Evolutionary conservation across 1,284 basidiomycete species (phyloP).

Genomic region (Rhizopogon hawkerae): DNA sequence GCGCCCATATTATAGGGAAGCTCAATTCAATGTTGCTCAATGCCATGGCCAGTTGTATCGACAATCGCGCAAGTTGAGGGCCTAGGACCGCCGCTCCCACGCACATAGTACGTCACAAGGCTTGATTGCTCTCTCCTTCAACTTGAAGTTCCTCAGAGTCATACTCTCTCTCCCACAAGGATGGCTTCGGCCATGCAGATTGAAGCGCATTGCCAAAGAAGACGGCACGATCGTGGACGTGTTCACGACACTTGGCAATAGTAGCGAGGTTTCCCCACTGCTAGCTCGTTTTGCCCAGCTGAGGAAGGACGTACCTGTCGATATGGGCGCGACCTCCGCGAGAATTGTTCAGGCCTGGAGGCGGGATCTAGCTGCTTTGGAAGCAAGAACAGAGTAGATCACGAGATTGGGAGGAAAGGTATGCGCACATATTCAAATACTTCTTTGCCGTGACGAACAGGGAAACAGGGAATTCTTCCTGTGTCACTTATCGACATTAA

Average conservation of each 20-base stretch:
- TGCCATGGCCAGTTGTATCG: too few relatives aligned
- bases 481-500: conserved; percentile 43
- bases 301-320: conserved; percentile 49
- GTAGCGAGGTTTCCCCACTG: conserved; percentile 22
- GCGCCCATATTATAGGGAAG: too few relatives aligned
- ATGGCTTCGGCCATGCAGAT: background rate
- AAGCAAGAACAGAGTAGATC: conserved; percentile 38
- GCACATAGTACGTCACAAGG: too few relatives aligned
- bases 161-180: background rate
- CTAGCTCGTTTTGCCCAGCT: conserved; percentile 52
- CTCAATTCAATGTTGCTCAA: too few relatives aligned
- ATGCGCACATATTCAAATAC: conserved; percentile 7
- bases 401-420: conserved; percentile 35
- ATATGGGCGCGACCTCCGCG: conserved; percentile 19
- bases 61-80: too few relatives aligned
- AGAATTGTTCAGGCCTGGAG: conserved; percentile 46
- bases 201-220: background rate
- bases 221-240: conserved; percentile 22
- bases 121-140: too few relatives aligned
- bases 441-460: conserved; percentile 1
- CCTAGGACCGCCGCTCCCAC: too few relatives aligned
- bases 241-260: conserved; percentile 22
- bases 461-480: conserved; percentile 46
- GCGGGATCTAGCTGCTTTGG: conserved; percentile 45
- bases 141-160: background rate